A percentile compares a stretch with the other conserved stretches of the same genome.
phyloP scores from a whole-genome alignment of 768 basidiomycete species.

The Leccinum truebloodii region DNA sequence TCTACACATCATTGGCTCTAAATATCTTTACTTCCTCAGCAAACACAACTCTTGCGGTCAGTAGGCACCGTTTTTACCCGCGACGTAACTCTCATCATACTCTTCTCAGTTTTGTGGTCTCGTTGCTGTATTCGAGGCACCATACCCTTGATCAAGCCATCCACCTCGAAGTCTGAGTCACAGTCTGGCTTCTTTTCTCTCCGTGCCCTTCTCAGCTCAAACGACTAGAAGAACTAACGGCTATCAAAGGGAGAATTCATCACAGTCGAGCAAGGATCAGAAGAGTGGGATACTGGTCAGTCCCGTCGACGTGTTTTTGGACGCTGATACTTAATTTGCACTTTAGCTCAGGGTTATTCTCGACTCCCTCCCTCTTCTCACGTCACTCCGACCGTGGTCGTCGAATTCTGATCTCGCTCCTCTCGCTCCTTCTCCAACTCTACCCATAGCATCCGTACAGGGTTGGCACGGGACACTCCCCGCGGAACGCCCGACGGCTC shows the following conservation, averaged over 20 bases:
- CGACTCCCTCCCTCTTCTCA: conserved; percentile 64
- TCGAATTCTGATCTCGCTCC: conserved; percentile 44
- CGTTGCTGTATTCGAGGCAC: too few species aligned
- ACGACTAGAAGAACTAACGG: conserved; percentile 64
- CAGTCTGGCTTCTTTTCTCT: conserved; percentile 45
- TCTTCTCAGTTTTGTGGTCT: too few species aligned
- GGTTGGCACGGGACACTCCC: conserved; percentile 78
- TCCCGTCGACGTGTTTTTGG: background rate
- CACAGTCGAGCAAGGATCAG: conserved; percentile 62
- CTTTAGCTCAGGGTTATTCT: conserved; percentile 68
- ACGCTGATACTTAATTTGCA: conserved; percentile 12
- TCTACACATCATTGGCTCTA: too few species aligned
- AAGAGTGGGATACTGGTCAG: conserved; percentile 69
- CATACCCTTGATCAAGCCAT: conserved; percentile 15
- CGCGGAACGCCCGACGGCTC: conserved; percentile 52
- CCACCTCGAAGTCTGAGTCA: conserved; percentile 35
- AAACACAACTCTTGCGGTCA: too few species aligned
- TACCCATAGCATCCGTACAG: conserved; percentile 51
- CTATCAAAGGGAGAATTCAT: conserved; percentile 45
- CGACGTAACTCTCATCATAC: too few species aligned
- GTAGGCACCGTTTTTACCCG: too few species aligned
- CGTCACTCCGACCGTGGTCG: conserved; percentile 69
- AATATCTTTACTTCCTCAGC: too few species aligned
- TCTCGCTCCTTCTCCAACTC: conserved; percentile 63
- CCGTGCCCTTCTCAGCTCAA: conserved; percentile 56